Conservation (phyloP, 2,329 filamentous ascomycete genomes). For the Fusarium clavum region DNA sequence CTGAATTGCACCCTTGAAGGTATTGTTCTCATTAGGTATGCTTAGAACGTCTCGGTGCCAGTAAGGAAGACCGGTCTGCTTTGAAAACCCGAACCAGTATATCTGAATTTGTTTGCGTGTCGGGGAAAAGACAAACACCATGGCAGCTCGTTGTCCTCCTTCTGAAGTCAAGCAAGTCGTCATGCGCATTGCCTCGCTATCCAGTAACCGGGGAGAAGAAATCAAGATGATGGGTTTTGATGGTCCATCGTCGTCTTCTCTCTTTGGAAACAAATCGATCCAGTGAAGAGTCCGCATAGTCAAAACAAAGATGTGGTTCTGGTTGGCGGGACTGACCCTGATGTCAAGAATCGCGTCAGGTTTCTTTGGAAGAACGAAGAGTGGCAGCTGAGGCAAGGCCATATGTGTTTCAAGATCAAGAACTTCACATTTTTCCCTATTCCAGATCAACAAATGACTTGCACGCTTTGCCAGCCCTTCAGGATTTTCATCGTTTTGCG, state of each 20-base stretch:
- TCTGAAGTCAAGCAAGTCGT: constrained; percentile 44
- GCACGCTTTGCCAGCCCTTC: constrained; percentile 25
- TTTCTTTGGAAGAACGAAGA: constrained; percentile 42
- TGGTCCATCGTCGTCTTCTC: constrained; percentile 7
- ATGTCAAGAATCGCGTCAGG: constrained; percentile 66
- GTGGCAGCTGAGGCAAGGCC: constrained; percentile 45
- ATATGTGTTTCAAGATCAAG: constrained; percentile 53
- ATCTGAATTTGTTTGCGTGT: constrained; percentile 49
- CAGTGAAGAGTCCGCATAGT: constrained; percentile 65
- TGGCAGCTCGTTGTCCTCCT: constrained; percentile 34
- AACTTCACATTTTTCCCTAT: constrained; percentile 49
- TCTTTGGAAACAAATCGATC: constrained; percentile 54
- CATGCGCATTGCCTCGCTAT: constrained; percentile 47
- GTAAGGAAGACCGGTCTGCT: constrained; percentile 47
- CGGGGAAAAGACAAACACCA: constrained; percentile 53
- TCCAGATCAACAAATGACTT: constrained; percentile 53
- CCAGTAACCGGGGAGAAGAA: constrained; percentile 47
- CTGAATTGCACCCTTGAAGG: constrained; percentile 33
- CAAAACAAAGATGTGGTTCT: constrained; percentile 67
- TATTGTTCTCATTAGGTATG: constrained; percentile 35
- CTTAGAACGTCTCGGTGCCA: constrained; percentile 54
- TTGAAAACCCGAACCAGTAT: constrained; percentile 51
- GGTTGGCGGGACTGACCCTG: constrained; percentile 58
- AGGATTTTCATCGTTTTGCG: constrained; percentile 17
- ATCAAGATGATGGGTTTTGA: constrained; percentile 45